Evolutionary conservation across 1,139 yeast species (phyloP).

Genomic region (Tardiomyces blankii): DNA sequence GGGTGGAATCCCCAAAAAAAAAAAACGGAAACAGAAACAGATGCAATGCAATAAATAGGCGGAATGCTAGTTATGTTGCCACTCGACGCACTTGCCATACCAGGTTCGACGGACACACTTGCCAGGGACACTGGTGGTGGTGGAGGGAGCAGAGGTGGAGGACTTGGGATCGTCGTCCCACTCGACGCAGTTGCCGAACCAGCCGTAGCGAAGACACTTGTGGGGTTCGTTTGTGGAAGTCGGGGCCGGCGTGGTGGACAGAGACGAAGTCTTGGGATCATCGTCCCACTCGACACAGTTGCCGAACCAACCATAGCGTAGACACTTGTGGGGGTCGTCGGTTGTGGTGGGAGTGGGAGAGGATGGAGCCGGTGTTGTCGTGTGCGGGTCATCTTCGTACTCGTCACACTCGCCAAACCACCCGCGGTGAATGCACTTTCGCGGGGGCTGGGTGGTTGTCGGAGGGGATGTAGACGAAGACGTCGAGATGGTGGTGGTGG

Average conservation of each 20-base stretch:
- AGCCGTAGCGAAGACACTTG: slow-evolving; percentile 13
- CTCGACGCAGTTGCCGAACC: slow-evolving; percentile 19
- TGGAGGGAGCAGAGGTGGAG: slow-evolving; percentile 3
- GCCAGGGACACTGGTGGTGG: background rate
- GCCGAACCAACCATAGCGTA: slow-evolving; percentile 18
- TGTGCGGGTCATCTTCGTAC: no score
- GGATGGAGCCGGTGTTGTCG: slow-evolving; percentile 7
- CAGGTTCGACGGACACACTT: slow-evolving; percentile 14
- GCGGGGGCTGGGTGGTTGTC: background rate
- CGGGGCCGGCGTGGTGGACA: no score
- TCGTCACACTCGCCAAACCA: no score
- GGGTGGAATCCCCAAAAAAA: no score
- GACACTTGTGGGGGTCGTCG: slow-evolving; percentile 6
- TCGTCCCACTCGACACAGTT: slow-evolving; percentile 13
- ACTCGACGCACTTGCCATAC: slow-evolving; percentile 18
- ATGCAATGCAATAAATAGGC: no score
- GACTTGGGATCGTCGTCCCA: slow-evolving; percentile 5
- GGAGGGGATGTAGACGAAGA: no score
- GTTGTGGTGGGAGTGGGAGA: slow-evolving; percentile 3
- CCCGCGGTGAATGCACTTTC: no score
- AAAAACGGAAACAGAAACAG: no score
- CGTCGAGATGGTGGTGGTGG: no score
- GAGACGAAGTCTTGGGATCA: background rate
- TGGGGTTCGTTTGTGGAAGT: slow-evolving; percentile 1
- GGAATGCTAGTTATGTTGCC: slow-evolving; percentile 1